phyloP scores from a whole-genome alignment of 2,329 filamentous ascomycete species.

The Botrytis porri region DNA sequence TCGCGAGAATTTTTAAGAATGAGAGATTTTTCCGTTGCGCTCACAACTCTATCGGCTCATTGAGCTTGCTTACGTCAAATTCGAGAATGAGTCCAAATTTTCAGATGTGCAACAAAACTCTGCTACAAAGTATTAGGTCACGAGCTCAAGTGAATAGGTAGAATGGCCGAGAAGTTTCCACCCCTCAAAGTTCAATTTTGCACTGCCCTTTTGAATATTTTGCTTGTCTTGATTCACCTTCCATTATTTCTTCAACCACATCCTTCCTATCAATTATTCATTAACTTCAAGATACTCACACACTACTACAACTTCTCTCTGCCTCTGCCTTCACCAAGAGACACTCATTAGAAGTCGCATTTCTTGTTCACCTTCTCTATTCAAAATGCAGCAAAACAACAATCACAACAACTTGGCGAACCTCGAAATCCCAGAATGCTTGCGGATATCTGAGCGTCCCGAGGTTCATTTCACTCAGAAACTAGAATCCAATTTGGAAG shows the following conservation, averaged over 20 bases:
- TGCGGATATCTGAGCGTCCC: fast-evolving
- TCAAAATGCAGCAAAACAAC: not conserved
- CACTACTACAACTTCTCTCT: not conserved
- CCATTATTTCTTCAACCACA: not conserved
- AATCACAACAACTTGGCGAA: not conserved
- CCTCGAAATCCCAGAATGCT: not conserved
- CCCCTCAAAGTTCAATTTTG: not conserved
- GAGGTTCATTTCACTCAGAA: not conserved
- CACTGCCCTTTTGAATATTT: not conserved
- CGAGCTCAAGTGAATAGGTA: not conserved
- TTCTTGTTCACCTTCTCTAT: not conserved
- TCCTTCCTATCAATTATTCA: not conserved
- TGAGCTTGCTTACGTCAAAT: not conserved
- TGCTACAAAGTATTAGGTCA: not conserved
- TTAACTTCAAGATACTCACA: not conserved
- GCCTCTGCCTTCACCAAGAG: not conserved
- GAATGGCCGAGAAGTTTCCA: not conserved
- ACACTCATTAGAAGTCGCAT: not conserved
- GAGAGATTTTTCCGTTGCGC: not conserved
- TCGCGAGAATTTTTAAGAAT: not conserved
- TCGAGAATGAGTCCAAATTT: not conserved
- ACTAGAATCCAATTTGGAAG: not conserved
- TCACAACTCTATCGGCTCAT: not conserved
- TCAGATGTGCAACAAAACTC: not conserved
- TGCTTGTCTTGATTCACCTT: not conserved